Conservation (phyloP, 1,284 basidiomycete genomes). For the Ceratobasidium sp. region DNA sequence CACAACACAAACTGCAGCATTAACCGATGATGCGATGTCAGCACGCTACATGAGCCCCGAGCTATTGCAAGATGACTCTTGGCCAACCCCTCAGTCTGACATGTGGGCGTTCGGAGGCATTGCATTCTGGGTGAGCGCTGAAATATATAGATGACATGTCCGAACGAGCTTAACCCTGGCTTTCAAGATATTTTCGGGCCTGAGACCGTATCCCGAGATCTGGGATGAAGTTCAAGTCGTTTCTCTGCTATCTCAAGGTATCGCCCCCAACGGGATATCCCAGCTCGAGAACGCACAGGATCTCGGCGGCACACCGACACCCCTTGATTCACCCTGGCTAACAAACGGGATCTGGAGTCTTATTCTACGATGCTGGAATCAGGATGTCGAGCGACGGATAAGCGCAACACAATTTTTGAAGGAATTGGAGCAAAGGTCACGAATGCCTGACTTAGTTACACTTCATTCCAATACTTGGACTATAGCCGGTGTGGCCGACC, state of each 20-base stretch:
- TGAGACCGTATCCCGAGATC: not conserved
- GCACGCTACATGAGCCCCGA: constrained; percentile 30
- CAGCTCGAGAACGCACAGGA: not conserved
- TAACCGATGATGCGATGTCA: not conserved
- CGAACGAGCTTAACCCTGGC: too few relatives aligned
- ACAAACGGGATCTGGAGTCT: not conserved
- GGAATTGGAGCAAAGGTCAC: not conserved
- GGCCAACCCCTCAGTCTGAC: constrained; percentile 17
- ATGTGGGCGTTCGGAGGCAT: constrained; percentile 34
- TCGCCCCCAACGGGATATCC: not conserved
- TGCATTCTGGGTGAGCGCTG: constrained; percentile 18
- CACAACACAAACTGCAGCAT: not conserved
- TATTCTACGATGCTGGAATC: constrained; percentile 21
- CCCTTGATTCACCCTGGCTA: not conserved
- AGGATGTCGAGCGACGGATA: not conserved
- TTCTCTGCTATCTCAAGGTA: not conserved
- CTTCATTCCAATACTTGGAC: not conserved
- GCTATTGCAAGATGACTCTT: constrained; percentile 20
- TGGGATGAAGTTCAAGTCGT: not conserved
- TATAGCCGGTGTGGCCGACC: not conserved
- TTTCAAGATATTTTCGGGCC: not conserved
- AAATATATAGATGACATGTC: too few relatives aligned
- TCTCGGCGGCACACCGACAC: too few relatives aligned
- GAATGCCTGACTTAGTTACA: not conserved
- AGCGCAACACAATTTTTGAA: not conserved